Conservation (phyloP, 1,284 basidiomycete genomes). For the Phylloboletellus chloephorus region DNA sequence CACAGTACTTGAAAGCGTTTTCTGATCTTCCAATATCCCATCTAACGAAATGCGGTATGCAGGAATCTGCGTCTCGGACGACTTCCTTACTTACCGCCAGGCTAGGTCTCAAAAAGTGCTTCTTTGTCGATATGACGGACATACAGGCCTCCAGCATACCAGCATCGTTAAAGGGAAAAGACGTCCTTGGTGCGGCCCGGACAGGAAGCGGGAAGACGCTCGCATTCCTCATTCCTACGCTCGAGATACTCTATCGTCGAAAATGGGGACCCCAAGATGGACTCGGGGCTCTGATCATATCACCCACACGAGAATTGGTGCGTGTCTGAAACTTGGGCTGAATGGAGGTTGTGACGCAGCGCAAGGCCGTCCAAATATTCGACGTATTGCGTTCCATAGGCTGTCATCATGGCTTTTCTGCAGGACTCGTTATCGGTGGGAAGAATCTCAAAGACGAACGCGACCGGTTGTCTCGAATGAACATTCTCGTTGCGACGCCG, state of each 20-base stretch:
- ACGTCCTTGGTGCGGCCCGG: slow-evolving; percentile 73
- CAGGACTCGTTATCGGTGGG: slow-evolving; percentile 93
- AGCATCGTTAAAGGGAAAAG: slow-evolving; percentile 58
- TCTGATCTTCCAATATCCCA: slow-evolving; percentile 66
- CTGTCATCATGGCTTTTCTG: slow-evolving; percentile 87
- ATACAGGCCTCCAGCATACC: slow-evolving; percentile 68
- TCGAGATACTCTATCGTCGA: slow-evolving; percentile 68
- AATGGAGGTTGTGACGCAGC: slow-evolving; percentile 7
- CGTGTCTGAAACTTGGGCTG: slow-evolving; percentile 22
- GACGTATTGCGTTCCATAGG: slow-evolving; percentile 92
- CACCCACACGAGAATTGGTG: slow-evolving; percentile 91
- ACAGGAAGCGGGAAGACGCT: slow-evolving; percentile 85
- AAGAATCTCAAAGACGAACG: slow-evolving; percentile 94
- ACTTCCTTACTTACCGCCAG: not conserved
- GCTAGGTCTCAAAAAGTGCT: slow-evolving; percentile 76
- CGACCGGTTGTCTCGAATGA: slow-evolving; percentile 88
- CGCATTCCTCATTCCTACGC: slow-evolving; percentile 73
- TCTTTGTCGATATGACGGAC: slow-evolving; percentile 84
- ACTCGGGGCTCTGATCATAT: slow-evolving; percentile 90
- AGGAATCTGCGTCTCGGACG: not conserved
- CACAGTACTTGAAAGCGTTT: slow-evolving; percentile 48
- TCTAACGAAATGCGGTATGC: slow-evolving; percentile 60
- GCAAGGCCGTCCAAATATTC: slow-evolving; percentile 92
- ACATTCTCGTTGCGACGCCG: slow-evolving; percentile 95
- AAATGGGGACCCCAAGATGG: slow-evolving; percentile 83